These are phyloP conservation scores for Colletotrichum caudatum DNA, from an alignment of 2,329 filamentous ascomycete species.

Conservation along the genomic window DNA sequence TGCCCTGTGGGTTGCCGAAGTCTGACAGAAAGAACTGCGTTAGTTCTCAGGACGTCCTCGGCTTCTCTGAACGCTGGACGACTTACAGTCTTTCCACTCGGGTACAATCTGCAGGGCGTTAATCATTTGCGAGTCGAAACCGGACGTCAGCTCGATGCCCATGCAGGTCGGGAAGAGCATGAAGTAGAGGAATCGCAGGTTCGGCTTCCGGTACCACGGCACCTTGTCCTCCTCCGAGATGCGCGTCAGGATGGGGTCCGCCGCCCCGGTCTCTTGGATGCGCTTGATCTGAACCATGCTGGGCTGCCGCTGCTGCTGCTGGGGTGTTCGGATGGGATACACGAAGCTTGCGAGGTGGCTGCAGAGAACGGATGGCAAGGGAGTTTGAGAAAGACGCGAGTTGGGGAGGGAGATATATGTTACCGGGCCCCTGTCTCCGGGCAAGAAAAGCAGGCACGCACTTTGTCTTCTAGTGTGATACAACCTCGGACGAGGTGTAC, in stretches of 20 bases:
- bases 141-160: slow-evolving; percentile 67
- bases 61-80: slow-evolving; percentile 29
- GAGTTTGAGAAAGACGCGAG: background rate
- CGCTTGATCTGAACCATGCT: slow-evolving; percentile 39
- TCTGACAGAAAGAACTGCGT: slow-evolving; percentile 46
- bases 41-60: slow-evolving; percentile 22
- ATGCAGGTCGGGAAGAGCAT: slow-evolving; percentile 70
- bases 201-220: slow-evolving; percentile 70
- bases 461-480: background rate
- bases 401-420: slow-evolving; percentile 19
- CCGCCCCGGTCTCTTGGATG: slow-evolving; percentile 38
- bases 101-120: slow-evolving; percentile 57
- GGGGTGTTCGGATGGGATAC: background rate
- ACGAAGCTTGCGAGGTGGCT: background rate
- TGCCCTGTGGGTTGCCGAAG: slow-evolving; percentile 59
- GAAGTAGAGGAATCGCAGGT: slow-evolving; percentile 67
- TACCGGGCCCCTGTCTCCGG: slow-evolving; percentile 17
- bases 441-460: slow-evolving; percentile 7
- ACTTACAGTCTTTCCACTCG: slow-evolving; percentile 53
- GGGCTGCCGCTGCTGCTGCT: background rate
- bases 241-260: slow-evolving; percentile 50
- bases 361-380: background rate
- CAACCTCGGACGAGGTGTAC: slow-evolving; percentile 19
- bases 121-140: slow-evolving; percentile 61
- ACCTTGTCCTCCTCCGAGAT: slow-evolving; percentile 53